Evolutionary conservation across 768 basidiomycete genomes (phyloP).

Genomic region (Pleurotus salmoneostramineus): DNA sequence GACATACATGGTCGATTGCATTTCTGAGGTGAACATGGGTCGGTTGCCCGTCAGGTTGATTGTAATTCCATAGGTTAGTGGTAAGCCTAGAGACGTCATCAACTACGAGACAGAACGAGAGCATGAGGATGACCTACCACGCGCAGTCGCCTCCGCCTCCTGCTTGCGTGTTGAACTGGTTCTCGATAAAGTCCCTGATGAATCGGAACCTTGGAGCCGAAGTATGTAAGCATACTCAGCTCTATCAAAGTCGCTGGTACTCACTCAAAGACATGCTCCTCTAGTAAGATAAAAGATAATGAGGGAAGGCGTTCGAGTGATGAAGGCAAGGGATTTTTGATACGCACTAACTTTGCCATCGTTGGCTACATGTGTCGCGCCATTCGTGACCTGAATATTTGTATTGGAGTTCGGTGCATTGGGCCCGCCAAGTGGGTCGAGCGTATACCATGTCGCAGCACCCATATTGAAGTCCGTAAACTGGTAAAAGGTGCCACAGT

Average conservation of each 20-base stretch:
- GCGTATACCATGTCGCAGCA: background rate
- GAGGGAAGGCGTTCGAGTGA: too few species aligned
- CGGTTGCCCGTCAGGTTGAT: background rate
- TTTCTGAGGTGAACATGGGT: background rate
- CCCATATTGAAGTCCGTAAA: background rate
- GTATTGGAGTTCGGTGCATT: background rate
- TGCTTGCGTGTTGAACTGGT: background rate
- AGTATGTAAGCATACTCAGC: too few species aligned
- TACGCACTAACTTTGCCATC: constrained; percentile 3
- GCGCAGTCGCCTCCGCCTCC: background rate
- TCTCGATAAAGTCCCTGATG: background rate
- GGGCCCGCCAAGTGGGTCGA: background rate
- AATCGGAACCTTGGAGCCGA: background rate
- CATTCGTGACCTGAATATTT: background rate
- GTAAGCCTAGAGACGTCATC: background rate
- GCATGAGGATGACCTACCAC: background rate
- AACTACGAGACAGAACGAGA: background rate
- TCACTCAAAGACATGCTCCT: constrained; percentile 1
- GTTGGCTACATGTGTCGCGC: background rate
- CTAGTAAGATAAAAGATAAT: background rate
- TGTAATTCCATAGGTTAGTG: background rate
- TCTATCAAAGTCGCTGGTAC: background rate
- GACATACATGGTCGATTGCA: background rate
- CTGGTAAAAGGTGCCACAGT: background rate
- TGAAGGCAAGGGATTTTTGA: too few species aligned